Base-by-base conservation (phyloP, 306 rosid species). In the Begonia fuchsioides region DNA sequence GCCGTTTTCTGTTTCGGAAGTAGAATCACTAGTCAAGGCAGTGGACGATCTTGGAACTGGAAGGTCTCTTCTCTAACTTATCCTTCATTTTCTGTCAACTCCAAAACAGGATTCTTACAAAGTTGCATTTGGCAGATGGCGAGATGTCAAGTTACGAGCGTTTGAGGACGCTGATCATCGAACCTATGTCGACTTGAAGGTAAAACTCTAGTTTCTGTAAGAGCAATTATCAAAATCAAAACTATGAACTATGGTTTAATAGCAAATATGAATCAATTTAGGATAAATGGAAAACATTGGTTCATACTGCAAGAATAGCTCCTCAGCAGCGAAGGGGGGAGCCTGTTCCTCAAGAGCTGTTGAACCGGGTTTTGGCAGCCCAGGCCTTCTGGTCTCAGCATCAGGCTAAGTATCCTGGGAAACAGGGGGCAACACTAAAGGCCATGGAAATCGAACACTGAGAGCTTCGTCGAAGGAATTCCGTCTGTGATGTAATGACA, bases 11-110 rank as follows among this genome's bases (percentile, higher is more conserved):
- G 97, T 84, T 15, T 59, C 84, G 39, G 95, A 90, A 70, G 97
- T 90, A 26, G 95, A 90, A 76, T 88, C 93, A 40, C 75, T 90
- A 55, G 95, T 90, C 55, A 66, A 81, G 39, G 93, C 93, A 3
- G 95, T 90, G 44, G 97, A 84, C 73, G 93, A 90, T 44, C 82
- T 84, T n/a, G 97, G 97, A 66, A 90, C 95, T 10, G 97, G 97
- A 72, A 90, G 97, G 97, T 88, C 43, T 39, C 74, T 16, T 47
- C 17, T 26, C 35, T 26, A 26, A 26, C 5, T 26, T 26, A 26
- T 26, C 35, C 5, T 26, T n/a, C n/a, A n/a, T n/a, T n/a, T 2
- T 26, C 35, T 26, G n/a, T 26, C 5, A 26, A n/a, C 51, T 4
- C 19, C 6, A 14, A 41, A 5, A 16, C 26, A 2, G 44, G 59